A percentile compares a stretch with the other conserved stretches of the same genome.
Evolutionary conservation across 2,329 filamentous ascomycete species (phyloP).

Genomic region (Cadophora sp.): DNA sequence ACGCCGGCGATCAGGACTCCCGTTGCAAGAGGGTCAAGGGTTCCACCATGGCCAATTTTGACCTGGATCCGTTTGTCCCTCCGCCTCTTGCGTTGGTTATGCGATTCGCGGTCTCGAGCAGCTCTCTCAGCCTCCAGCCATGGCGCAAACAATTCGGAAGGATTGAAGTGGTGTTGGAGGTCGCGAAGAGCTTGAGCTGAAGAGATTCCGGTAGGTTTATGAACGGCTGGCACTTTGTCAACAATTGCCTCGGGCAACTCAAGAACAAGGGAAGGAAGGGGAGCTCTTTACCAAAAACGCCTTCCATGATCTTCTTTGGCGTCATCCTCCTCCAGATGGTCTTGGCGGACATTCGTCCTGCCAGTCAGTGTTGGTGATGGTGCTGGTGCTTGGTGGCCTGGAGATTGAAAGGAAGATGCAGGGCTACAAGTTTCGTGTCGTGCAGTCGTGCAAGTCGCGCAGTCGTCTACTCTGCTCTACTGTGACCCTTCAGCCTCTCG

Average conservation of each 20-base stretch:
- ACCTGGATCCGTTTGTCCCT: conserved; percentile 70
- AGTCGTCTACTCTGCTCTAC: not conserved
- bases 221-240: conserved; percentile 68
- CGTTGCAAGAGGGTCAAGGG: conserved; percentile 91
- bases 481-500: not conserved
- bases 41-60: conserved; percentile 96
- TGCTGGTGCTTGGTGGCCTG: not conserved
- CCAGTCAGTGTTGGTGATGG: not conserved
- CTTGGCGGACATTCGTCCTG: conserved; percentile 33
- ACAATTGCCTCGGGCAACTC: conserved; percentile 7
- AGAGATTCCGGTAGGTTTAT: conserved; percentile 87
- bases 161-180: conserved; percentile 83
- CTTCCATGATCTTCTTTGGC: conserved; percentile 60
- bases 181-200: conserved; percentile 92
- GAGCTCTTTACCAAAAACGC: conserved; percentile 61
- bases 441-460: not conserved
- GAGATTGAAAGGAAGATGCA: not conserved
- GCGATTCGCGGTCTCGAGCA: conserved; percentile 61
- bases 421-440: not conserved
- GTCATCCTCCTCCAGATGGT: conserved; percentile 42
- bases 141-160: conserved; percentile 79
- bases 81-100: conserved; percentile 65
- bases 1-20: conserved; percentile 91
- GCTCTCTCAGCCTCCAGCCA: conserved; percentile 71
- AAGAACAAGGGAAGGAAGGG: not conserved